These are phyloP conservation scores for Pestalotiopsis sp. DNA, from an alignment of 2,329 filamentous ascomycete species.

Conservation along the genomic window DNA sequence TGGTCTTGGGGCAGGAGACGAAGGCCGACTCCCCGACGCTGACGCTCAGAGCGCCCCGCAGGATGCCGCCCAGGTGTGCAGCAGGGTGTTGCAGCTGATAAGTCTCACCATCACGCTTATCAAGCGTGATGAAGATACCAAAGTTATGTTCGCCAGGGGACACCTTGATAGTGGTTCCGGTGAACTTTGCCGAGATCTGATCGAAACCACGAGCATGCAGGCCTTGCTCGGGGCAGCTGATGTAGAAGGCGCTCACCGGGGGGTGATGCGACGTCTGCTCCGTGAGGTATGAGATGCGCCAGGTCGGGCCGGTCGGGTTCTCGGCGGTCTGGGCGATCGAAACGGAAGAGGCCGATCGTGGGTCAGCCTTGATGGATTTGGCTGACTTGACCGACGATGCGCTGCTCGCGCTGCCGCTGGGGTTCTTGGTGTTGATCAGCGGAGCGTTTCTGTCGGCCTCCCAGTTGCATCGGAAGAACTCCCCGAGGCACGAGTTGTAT, in stretches of 20 bases:
- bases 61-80: slow-evolving; percentile 86
- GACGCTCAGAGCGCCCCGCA: slow-evolving; percentile 85
- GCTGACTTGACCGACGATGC: slow-evolving; percentile 52
- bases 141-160: slow-evolving; percentile 90
- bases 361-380: slow-evolving; percentile 43
- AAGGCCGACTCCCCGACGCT: slow-evolving; percentile 89
- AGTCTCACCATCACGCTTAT: slow-evolving; percentile 79
- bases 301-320: slow-evolving; percentile 47
- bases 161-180: slow-evolving; percentile 90
- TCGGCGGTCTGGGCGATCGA: slow-evolving; percentile 52
- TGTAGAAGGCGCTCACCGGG: slow-evolving; percentile 92
- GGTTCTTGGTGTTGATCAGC: slow-evolving; percentile 55
- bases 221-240: slow-evolving; percentile 89
- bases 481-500: slow-evolving; percentile 94
- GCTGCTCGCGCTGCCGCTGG: slow-evolving; percentile 39
- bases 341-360: slow-evolving; percentile 49
- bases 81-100: slow-evolving; percentile 94
- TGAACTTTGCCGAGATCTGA: slow-evolving; percentile 97
- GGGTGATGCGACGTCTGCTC: slow-evolving; percentile 98
- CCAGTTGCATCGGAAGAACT: slow-evolving; percentile 99
- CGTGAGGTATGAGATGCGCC: slow-evolving; percentile 90
- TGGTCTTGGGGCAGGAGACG: slow-evolving; percentile 86
- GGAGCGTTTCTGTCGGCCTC: slow-evolving; percentile 81
- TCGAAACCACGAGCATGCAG: slow-evolving; percentile 89
- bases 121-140: slow-evolving; percentile 90